Evolutionary conservation across 306 rosid genomes (phyloP).

Genomic region (Inga leiocalycina): DNA sequence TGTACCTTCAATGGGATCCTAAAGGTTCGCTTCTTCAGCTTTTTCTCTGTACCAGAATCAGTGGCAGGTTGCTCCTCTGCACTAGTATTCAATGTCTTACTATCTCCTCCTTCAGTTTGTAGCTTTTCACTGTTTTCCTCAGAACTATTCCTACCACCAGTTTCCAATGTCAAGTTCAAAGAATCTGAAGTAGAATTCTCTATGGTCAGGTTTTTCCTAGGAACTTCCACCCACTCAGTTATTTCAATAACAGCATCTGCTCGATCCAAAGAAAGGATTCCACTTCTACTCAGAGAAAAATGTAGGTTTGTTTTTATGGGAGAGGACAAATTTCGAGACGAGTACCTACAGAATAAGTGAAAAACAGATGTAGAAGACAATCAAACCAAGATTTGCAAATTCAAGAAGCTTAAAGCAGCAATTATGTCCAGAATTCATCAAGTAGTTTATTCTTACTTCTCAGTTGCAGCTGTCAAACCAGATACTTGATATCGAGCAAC

Average conservation of each 20-base stretch:
- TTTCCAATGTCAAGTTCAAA: slow-evolving; percentile 58
- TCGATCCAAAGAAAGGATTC: slow-evolving; percentile 86
- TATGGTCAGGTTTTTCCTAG: slow-evolving; percentile 64
- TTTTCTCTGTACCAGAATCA: slow-evolving; percentile 65
- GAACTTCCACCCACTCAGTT: slow-evolving; percentile 96
- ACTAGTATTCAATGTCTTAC: slow-evolving; percentile 45
- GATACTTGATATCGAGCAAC: slow-evolving; percentile 75
- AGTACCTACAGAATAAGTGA: slow-evolving; percentile 60
- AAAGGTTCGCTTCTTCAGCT: slow-evolving; percentile 84
- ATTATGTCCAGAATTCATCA: slow-evolving; percentile 22
- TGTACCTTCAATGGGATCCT: slow-evolving; percentile 87
- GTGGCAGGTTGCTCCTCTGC: slow-evolving; percentile 56
- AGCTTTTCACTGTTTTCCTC: slow-evolving; percentile 59
- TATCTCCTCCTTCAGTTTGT: slow-evolving; percentile 52
- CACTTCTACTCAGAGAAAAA: slow-evolving; percentile 94
- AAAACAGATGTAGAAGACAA: slow-evolving; percentile 21
- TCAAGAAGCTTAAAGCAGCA: slow-evolving; percentile 33
- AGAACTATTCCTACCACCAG: slow-evolving; percentile 58
- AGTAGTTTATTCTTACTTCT: slow-evolving; percentile 66
- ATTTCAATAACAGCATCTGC: slow-evolving; percentile 93
- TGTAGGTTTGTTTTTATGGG: slow-evolving; percentile 91
- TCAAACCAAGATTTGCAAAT: slow-evolving; percentile 28
- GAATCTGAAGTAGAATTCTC: slow-evolving; percentile 77
- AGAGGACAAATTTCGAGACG: slow-evolving; percentile 78
- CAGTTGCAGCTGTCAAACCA: slow-evolving; percentile 79